Percentiles rank a stretch among this genome's conserved stretches.
Conservation (phyloP, 352 stramenopile genomes). For the Pythium dissotocum region DNA sequence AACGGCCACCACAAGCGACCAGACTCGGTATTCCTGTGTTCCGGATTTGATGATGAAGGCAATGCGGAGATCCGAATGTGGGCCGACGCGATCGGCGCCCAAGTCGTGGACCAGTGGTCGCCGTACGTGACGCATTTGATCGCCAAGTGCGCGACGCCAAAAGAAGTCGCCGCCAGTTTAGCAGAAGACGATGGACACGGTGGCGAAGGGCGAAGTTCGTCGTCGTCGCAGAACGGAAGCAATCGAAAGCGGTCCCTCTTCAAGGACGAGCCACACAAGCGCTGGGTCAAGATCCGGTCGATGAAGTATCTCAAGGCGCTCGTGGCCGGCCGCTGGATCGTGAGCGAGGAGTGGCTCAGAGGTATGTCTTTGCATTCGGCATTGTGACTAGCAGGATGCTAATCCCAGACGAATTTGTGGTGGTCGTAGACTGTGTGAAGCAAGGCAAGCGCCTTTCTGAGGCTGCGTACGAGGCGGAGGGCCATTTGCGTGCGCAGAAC, state of each 20-base stretch:
- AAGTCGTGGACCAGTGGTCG: slow-evolving; percentile 37
- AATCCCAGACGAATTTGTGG: background rate
- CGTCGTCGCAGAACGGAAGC: background rate
- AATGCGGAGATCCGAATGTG: slow-evolving; percentile 24
- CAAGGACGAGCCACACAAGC: slow-evolving; percentile 35
- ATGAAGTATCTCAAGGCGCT: slow-evolving; percentile 88
- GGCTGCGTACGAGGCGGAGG: slow-evolving; percentile 30
- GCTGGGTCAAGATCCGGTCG: slow-evolving; percentile 84
- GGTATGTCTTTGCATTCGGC: slow-evolving; percentile 30
- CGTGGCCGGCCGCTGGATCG: slow-evolving; percentile 77
- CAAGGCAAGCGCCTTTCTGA: slow-evolving; percentile 28
- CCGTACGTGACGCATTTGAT: slow-evolving; percentile 79
- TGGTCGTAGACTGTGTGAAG: slow-evolving; percentile 25
- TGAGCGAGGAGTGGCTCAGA: slow-evolving; percentile 81
- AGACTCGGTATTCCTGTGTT: slow-evolving; percentile 40
- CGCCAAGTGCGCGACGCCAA: slow-evolving; percentile 66
- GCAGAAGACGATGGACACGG: slow-evolving; percentile 17
- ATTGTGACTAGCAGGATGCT: slow-evolving; percentile 6
- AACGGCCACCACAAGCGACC: slow-evolving; percentile 1
- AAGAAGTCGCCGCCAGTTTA: slow-evolving; percentile 34
- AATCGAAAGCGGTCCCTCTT: slow-evolving; percentile 54
- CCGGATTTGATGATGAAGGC: slow-evolving; percentile 26
- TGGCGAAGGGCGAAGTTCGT: background rate
- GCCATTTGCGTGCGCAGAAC: slow-evolving; percentile 33
- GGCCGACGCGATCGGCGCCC: slow-evolving; percentile 22